These are phyloP conservation scores for Xylaria sp. DNA, from an alignment of 2,329 filamentous ascomycete species.

Conservation along the genomic window DNA sequence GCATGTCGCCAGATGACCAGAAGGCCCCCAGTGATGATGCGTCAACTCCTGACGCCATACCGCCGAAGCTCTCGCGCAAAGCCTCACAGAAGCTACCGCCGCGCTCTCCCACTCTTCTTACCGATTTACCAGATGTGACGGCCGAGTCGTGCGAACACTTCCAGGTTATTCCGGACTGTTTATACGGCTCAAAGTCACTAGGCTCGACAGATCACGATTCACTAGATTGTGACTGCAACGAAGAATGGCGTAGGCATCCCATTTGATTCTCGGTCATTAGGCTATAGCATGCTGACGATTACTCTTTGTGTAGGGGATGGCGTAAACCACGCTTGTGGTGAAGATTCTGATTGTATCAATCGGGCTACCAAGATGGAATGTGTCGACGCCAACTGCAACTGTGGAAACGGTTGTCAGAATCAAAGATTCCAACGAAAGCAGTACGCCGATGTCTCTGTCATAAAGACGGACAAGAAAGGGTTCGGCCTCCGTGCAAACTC, in stretches of 20 bases:
- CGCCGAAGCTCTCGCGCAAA: slow-evolving; percentile 68
- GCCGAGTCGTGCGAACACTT: slow-evolving; percentile 71
- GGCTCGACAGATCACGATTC: slow-evolving; percentile 85
- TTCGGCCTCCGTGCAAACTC: slow-evolving; percentile 81
- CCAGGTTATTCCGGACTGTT: slow-evolving; percentile 74
- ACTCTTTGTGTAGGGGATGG: slow-evolving; percentile 44
- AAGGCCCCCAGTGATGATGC: slow-evolving; percentile 45
- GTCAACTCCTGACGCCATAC: slow-evolving; percentile 44
- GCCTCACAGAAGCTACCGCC: slow-evolving; percentile 63
- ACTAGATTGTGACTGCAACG: slow-evolving; percentile 89
- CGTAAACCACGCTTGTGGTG: slow-evolving; percentile 80
- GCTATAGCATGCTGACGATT: slow-evolving; percentile 22
- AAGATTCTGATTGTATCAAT: slow-evolving; percentile 98
- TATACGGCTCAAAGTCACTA: slow-evolving; percentile 86
- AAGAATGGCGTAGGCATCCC: slow-evolving; percentile 80
- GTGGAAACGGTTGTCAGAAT: slow-evolving; percentile 83
- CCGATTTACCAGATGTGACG: slow-evolving; percentile 72
- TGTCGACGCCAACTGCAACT: slow-evolving; percentile 73
- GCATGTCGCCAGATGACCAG: slow-evolving; percentile 40
- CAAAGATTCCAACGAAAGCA: slow-evolving; percentile 88
- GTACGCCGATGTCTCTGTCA: slow-evolving; percentile 87
- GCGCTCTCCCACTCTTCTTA: slow-evolving; percentile 61
- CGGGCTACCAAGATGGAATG: slow-evolving; percentile 98
- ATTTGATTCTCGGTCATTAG: slow-evolving; percentile 14
- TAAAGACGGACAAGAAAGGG: slow-evolving; percentile 97